Evolutionary conservation across 768 basidiomycete species (phyloP).

Genomic region (Suillus discolor): DNA sequence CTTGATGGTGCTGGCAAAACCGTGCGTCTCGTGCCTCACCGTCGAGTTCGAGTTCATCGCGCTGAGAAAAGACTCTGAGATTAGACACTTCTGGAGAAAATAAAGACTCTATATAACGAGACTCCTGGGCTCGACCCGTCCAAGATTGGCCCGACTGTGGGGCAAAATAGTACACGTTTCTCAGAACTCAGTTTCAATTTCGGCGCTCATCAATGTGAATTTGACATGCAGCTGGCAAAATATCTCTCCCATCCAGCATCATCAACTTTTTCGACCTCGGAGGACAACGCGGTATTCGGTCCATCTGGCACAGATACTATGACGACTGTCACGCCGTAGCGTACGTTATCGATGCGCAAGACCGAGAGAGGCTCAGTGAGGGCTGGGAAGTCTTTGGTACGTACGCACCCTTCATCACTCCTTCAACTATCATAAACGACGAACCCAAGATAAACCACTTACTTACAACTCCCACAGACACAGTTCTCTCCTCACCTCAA

Average conservation of each 20-base stretch:
- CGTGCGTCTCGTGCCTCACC: constrained; percentile 38
- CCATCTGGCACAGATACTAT: constrained; percentile 94
- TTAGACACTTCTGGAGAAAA: constrained; percentile 88
- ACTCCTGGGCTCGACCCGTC: constrained; percentile 86
- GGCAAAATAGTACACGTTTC: constrained; percentile 84
- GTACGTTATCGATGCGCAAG: constrained; percentile 92
- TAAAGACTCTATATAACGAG: constrained; percentile 90
- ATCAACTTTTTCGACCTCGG: constrained; percentile 90
- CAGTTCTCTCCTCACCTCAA: constrained; percentile 85
- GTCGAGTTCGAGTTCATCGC: constrained; percentile 8
- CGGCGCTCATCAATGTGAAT: background rate
- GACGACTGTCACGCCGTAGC: constrained; percentile 97
- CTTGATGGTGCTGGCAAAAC: constrained; percentile 94
- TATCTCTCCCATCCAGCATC: constrained; percentile 89
- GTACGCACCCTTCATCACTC: constrained; percentile 27
- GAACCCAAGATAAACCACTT: constrained; percentile 4
- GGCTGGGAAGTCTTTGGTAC: constrained; percentile 97
- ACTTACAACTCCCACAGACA: constrained; percentile 48
- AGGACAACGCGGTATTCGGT: constrained; percentile 90
- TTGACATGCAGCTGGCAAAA: constrained; percentile 74
- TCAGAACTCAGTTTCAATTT: background rate
- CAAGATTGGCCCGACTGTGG: constrained; percentile 95
- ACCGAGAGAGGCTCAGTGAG: constrained; percentile 86
- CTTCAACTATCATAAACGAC: constrained; percentile 11
- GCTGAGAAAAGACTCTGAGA: background rate